Evolutionary conservation across 805 yeast species (phyloP), one percentile per base, ranked within the genome.

Genomic region (Pichia paraexigua): DNA sequence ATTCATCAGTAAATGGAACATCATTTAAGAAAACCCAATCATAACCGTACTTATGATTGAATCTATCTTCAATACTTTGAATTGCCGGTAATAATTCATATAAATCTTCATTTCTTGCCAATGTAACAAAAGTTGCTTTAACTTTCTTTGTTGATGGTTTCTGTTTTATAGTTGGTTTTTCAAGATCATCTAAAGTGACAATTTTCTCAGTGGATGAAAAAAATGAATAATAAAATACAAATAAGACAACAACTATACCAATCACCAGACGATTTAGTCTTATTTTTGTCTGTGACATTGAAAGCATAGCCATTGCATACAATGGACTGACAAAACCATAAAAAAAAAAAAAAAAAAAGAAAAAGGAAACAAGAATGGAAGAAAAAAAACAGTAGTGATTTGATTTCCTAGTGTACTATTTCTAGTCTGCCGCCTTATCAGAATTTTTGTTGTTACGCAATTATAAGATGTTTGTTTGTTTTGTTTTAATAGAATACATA

Each of bases 21-120:
- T 92, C 96, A 67, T 91, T 92, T 58, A 92, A 73, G 66, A 92
- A 92, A 30, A 89, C 92, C 97, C 97, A 92, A 59, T 94, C 97
- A 64, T 92, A 92, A 55, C 87, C 76, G 70, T 72, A 90, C 51
- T 85, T 77, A 20, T 71, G 64, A 72, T 92, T 92, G 75, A 92
- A 92, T 56, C 97, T 74, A 67, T 89, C 97, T 69, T 92, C 97
- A 47, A 91, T 78, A 45, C 82, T 78, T 65, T 87, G 75, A 55
- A 87, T 84, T 11, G 94, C 79, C 37, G 72, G 76, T 43, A 80
- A 69, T 47, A 87, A 67, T 22, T 75, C 74, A 68, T 77, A 73
- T 50, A 87, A 64, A 63, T 87, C 95, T 22, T 71, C 61, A 65
- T 86, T 86, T 68, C 95, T 74, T 9, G 90, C 92, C 58, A 87